phyloP scores from a whole-genome alignment of 345 rosid genomes.

The Barbarea vulgaris region DNA sequence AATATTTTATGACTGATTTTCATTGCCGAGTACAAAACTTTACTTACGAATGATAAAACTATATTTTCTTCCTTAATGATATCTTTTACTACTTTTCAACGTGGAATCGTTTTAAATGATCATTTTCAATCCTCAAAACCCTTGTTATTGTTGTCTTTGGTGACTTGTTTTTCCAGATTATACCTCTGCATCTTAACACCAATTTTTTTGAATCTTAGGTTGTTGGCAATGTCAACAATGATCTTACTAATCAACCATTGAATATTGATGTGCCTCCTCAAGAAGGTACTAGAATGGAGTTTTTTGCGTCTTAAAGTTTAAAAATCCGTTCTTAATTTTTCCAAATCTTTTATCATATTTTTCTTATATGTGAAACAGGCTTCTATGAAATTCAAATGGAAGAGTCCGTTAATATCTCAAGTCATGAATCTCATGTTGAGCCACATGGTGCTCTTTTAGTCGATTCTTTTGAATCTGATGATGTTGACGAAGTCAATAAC shows the following conservation, averaged over 20 bases:
- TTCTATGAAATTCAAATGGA: neutral
- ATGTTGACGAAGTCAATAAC: neutral
- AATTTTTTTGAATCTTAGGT: neutral
- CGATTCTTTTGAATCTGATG: no score
- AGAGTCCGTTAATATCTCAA: neutral
- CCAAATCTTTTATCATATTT: neutral
- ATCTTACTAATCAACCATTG: neutral
- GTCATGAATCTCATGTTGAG: slow-evolving; percentile 28
- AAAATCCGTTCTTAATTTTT: neutral
- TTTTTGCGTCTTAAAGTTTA: neutral
- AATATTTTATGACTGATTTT: no score
- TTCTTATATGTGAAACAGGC: neutral
- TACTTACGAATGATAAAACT: no score
- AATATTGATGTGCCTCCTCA: neutral
- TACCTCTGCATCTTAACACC: neutral
- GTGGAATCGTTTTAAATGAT: no score
- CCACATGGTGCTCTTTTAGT: slow-evolving; percentile 15
- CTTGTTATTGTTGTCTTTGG: neutral
- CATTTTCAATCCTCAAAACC: neutral
- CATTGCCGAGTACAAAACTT: no score
- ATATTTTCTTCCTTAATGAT: no score
- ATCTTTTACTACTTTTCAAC: no score
- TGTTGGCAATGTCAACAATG: neutral
- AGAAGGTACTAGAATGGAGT: neutral
- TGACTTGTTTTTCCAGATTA: neutral